Base-by-base conservation (phyloP, 2,329 filamentous ascomycete species). In the Penicillium expansum region DNA sequence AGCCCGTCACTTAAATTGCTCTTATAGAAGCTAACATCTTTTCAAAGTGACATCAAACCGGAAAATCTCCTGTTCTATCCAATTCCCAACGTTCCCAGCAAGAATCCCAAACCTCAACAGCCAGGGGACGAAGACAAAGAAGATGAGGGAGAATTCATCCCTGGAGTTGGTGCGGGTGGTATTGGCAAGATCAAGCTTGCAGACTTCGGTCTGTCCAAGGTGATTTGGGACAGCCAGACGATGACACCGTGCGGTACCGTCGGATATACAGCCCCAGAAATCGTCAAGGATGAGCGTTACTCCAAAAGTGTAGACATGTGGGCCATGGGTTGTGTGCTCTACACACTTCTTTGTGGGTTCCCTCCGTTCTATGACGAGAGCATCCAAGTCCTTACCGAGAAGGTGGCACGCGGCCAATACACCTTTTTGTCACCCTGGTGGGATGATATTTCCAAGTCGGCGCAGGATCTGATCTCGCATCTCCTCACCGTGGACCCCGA, bases 221-320 rank as follows among this genome's bases (percentile, higher is more conserved):
- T 99, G 64, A 91, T 99, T 16, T 99, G 94, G 94, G 94, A 97
- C 68, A 94, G 86, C 66, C 90, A 96, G 71, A 99, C 94, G 10
- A 97, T 97, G 91, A 99, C 94, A 3, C 94, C 94, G n/a, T 99
- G 94, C 74, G 94, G 94, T 56, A 99, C 94, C 0, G 94, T 97
- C 56, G 94, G 94, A 42, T 99, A 99, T 77, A 97, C 94, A 4
- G 94, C 94, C 4, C 94, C 94, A 8, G 94, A 99, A 72, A 99
- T 99, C 61, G 94, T 99, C 73, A 97, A 97, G 77, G 94, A 99
- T 76, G 94, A 99, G 77, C 86, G 92, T 22, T 99, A 99, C 76
- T 97, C 93, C 37, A 99, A 97, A 81, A 95, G 91, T 50, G 94
- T 99, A 44, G 94, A 99, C 71, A 99, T 99, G 94, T 99, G 94